Conservation (phyloP, 164 flowering plant genomes). For the Piper longum region DNA sequence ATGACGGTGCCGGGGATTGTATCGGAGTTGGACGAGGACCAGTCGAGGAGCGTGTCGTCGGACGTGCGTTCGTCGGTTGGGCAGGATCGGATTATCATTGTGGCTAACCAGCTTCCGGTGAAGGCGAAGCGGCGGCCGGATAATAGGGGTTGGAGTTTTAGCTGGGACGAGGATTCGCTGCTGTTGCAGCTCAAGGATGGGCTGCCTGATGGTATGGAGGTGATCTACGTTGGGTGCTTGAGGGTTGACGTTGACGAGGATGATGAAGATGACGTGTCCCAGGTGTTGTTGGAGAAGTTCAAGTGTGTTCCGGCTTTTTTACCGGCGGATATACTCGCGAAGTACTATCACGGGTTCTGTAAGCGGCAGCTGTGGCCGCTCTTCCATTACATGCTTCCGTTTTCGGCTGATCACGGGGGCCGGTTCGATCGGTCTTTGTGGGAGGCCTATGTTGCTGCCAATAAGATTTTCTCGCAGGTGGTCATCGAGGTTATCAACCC, state of each 20-base stretch:
- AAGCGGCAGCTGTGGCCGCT: slow-evolving; percentile 13
- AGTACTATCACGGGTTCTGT: slow-evolving; percentile 8
- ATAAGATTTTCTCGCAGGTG: slow-evolving; percentile 55
- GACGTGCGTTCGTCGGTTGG: slow-evolving; percentile 47
- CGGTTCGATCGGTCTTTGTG: too few relatives aligned
- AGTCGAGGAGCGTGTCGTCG: slow-evolving; percentile 51
- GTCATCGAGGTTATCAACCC: slow-evolving; percentile 27
- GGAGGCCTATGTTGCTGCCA: slow-evolving; percentile 6
- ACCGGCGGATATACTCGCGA: slow-evolving; percentile 37
- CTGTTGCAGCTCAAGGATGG: slow-evolving; percentile 63
- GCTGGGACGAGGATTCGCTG: slow-evolving; percentile 75
- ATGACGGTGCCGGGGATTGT: slow-evolving; percentile 61
- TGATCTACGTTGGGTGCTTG: slow-evolving; percentile 57
- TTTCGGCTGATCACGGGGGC: slow-evolving; percentile 14
- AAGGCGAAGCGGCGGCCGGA: slow-evolving; percentile 52
- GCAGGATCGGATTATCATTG: slow-evolving; percentile 60
- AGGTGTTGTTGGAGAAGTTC: too few relatives aligned
- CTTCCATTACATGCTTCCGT: slow-evolving; percentile 73
- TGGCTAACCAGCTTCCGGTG: slow-evolving; percentile 66
- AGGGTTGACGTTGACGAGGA: slow-evolving; percentile 40
- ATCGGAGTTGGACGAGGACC: slow-evolving; percentile 64
- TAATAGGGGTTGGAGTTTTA: slow-evolving; percentile 58
- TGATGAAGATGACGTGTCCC: slow-evolving; percentile 10
- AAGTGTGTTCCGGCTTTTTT: slow-evolving; percentile 25
- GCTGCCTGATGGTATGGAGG: slow-evolving; percentile 68